Percentiles rank a stretch among this genome's conserved stretches.
Conservation (phyloP, 2,329 filamentous ascomycete species). For the Eutypa lata region DNA sequence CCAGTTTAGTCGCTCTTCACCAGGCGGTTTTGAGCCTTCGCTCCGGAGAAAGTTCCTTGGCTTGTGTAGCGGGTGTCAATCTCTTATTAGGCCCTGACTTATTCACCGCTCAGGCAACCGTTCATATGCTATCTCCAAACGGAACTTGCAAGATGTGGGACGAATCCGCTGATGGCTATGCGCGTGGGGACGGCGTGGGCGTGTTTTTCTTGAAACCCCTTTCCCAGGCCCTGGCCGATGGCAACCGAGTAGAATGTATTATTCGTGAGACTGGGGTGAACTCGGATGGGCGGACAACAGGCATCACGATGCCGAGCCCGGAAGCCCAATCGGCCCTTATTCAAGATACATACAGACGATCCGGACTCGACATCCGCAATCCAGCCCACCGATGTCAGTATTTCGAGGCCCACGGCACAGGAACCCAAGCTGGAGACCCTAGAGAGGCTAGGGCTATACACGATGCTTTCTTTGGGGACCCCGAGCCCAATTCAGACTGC, state of each 20-base stretch:
- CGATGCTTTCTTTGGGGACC: slow-evolving; percentile 6
- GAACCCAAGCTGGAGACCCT: slow-evolving; percentile 24
- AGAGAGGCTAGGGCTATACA: slow-evolving; percentile 20
- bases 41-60: slow-evolving; percentile 40
- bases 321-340: slow-evolving; percentile 5
- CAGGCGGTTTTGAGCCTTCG: slow-evolving; percentile 49
- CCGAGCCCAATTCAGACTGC: too few relatives aligned
- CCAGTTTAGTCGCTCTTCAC: slow-evolving; percentile 52
- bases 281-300: slow-evolving; percentile 6
- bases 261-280: slow-evolving; percentile 7
- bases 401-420: slow-evolving; percentile 28
- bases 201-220: slow-evolving; percentile 45
- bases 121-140: slow-evolving; percentile 35
- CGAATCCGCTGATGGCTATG: slow-evolving; percentile 46
- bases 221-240: slow-evolving; percentile 29
- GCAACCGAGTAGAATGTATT: slow-evolving; percentile 10
- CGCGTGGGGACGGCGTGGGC: slow-evolving; percentile 49
- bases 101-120: slow-evolving; percentile 1
- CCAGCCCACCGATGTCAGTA: slow-evolving; percentile 17
- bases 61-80: slow-evolving; percentile 23
- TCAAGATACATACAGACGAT: not conserved
- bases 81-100: slow-evolving; percentile 25
- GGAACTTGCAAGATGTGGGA: slow-evolving; percentile 38
- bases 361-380: slow-evolving; percentile 3
- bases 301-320: slow-evolving; percentile 7